phyloP scores from a whole-genome alignment of 768 basidiomycete genomes.

The Pseudohyphozyma bogoriensis region DNA sequence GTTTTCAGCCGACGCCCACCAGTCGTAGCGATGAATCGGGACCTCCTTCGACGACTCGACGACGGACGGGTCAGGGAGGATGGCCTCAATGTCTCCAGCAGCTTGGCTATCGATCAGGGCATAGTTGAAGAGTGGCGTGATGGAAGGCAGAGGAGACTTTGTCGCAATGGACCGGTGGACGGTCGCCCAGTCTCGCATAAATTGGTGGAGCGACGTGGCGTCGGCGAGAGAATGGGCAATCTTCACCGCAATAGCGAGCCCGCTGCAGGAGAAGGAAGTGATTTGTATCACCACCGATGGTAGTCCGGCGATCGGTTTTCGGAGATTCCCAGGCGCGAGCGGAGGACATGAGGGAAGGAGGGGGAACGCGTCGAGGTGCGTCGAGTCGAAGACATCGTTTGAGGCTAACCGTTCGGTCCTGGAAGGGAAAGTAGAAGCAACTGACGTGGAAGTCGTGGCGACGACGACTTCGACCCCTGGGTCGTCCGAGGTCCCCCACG shows the following conservation, averaged over 20 bases:
- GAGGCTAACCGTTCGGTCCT: neutral
- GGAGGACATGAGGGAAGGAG: neutral
- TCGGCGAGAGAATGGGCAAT: neutral
- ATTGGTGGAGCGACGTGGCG: neutral
- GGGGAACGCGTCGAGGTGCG: neutral
- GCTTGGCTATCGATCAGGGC: neutral
- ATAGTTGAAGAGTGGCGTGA: neutral
- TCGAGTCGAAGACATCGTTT: neutral
- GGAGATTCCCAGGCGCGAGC: neutral
- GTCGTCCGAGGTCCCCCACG: neutral
- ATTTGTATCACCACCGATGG: neutral
- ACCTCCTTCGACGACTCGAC: neutral
- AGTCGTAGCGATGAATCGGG: neutral
- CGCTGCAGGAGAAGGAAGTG: neutral
- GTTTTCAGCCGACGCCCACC: neutral
- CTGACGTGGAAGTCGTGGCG: neutral
- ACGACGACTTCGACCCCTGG: neutral
- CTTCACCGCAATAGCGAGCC: neutral
- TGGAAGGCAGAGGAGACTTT: neutral
- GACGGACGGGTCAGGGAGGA: neutral
- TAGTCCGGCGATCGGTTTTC: neutral
- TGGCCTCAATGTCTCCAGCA: neutral
- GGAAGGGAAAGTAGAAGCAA: neutral
- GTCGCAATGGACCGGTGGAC: neutral
- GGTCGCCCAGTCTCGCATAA: neutral